phyloP scores from a whole-genome alignment of 2,329 filamentous ascomycete genomes.

The Myriangium duriaei region DNA sequence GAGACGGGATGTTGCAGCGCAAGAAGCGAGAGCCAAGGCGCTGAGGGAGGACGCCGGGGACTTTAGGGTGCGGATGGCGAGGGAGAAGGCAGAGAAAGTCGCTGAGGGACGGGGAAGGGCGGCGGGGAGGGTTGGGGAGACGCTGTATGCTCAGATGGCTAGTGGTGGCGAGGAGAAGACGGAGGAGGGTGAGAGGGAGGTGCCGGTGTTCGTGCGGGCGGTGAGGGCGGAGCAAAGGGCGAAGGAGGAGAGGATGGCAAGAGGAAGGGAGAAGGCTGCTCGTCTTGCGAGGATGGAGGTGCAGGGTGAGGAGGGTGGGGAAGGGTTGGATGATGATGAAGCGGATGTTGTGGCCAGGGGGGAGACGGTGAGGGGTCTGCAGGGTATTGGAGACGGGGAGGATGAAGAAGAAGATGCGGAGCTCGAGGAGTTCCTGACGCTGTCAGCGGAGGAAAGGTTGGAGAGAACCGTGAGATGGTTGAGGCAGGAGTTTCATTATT shows the following conservation, averaged over 20 bases:
- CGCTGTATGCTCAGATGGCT: constrained; percentile 50
- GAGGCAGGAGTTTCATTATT: constrained; percentile 63
- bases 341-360: constrained; percentile 10
- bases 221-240: constrained; percentile 7
- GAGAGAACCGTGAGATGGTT: constrained; percentile 55
- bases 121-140: constrained; percentile 73
- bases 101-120: constrained; percentile 58
- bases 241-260: constrained; percentile 10
- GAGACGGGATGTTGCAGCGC: background rate
- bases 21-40: background rate
- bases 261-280: constrained; percentile 25
- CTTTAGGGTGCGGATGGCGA: constrained; percentile 59
- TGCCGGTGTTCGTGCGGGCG: constrained; percentile 15
- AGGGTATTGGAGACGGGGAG: constrained; percentile 1
- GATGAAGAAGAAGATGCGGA: constrained; percentile 62
- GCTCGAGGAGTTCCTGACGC: constrained; percentile 63
- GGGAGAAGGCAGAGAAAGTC: constrained; percentile 56
- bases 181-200: constrained; percentile 12
- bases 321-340: constrained; percentile 15
- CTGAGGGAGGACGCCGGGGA: constrained; percentile 37
- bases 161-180: constrained; percentile 10
- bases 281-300: constrained; percentile 42
- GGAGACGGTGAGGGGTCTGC: constrained; percentile 17
- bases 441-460: constrained; percentile 55
- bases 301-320: constrained; percentile 46